Evolutionary conservation across 1,284 basidiomycete genomes (phyloP).

Genomic region (Hypsizygus ulmarius): DNA sequence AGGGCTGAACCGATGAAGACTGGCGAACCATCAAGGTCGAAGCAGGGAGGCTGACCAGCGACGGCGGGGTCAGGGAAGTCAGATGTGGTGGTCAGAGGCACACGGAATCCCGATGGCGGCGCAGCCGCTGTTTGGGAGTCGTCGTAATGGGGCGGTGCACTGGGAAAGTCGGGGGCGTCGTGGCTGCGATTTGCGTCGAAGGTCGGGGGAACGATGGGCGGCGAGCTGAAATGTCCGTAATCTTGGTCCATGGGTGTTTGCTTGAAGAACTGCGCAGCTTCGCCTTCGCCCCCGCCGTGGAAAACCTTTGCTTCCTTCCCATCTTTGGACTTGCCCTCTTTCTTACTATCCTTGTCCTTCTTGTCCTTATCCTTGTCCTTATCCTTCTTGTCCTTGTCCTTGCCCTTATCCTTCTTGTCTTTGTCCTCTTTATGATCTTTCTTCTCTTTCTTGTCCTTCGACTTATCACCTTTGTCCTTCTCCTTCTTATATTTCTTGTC

Average conservation of each 20-base stretch:
- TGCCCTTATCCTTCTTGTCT: constrained; percentile 10
- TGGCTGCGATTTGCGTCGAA: constrained; percentile 21
- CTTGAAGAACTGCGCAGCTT: not conserved
- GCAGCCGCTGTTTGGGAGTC: constrained; percentile 25
- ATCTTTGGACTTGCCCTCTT: constrained; percentile 21
- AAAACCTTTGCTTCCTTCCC: constrained; percentile 18
- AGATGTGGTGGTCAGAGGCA: constrained; percentile 46
- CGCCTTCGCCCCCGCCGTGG: constrained; percentile 1
- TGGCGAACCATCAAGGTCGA: constrained; percentile 57
- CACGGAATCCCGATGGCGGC: constrained; percentile 58
- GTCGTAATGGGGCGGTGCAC: constrained; percentile 3
- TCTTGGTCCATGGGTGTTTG: constrained; percentile 9
- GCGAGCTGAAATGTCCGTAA: constrained; percentile 17
- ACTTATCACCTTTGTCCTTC: constrained; percentile 26
- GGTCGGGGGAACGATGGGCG: constrained; percentile 18
- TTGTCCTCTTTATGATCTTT: constrained; percentile 18
- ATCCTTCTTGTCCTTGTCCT: constrained; percentile 16
- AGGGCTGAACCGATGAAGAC: constrained; percentile 72
- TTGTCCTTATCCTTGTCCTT: constrained; percentile 13
- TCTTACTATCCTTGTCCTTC: constrained; percentile 12
- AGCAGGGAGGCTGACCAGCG: constrained; percentile 46
- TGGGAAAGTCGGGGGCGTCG: not conserved
- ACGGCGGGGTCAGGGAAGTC: constrained; percentile 45
- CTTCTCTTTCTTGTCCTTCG: constrained; percentile 25
- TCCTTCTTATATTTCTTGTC: constrained; percentile 19